phyloP scores from a whole-genome alignment of 169 alveolate genomes.

The Plasmodium gallinaceum region DNA sequence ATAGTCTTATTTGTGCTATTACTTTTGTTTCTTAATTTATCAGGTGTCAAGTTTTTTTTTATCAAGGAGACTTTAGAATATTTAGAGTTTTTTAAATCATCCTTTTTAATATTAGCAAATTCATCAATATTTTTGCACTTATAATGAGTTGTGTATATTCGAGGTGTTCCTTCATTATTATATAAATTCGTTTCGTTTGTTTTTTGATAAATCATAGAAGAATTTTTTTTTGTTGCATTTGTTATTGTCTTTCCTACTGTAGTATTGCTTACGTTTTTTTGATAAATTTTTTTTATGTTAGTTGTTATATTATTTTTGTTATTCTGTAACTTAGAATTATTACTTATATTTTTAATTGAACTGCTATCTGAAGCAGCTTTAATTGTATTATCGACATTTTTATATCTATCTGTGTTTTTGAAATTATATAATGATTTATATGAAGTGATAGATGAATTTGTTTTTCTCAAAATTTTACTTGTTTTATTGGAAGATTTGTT shows the following conservation, averaged over 20 bases:
- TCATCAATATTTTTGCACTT: slow-evolving; percentile 28
- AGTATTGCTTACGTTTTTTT: slow-evolving; percentile 10
- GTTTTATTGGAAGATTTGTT: slow-evolving; percentile 7
- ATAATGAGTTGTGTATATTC: slow-evolving; percentile 15
- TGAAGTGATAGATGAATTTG: background rate
- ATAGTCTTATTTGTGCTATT: background rate
- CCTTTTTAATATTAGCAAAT: slow-evolving; percentile 6
- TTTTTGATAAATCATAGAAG: slow-evolving; percentile 9
- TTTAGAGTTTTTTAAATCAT: slow-evolving; percentile 4
- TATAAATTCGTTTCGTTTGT: background rate
- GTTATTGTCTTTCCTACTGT: background rate
- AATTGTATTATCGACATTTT: slow-evolving; percentile 8
- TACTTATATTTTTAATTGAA: slow-evolving; percentile 7
- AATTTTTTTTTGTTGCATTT: slow-evolving; percentile 1
- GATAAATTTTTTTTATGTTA: background rate
- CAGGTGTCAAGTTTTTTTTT: slow-evolving; percentile 21
- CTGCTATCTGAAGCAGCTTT: slow-evolving; percentile 7
- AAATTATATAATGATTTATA: slow-evolving; percentile 8
- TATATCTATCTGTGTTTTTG: slow-evolving; percentile 5
- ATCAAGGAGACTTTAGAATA: slow-evolving; percentile 1
- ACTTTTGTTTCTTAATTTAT: slow-evolving; percentile 1
- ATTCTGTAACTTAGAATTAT: background rate
- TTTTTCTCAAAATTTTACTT: background rate
- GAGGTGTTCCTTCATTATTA: slow-evolving; percentile 9
- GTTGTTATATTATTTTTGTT: background rate